Percentiles rank a stretch among this genome's conserved stretches.
Evolutionary conservation across 768 basidiomycete species (phyloP).

Genomic region (Tricholoma sp.): DNA sequence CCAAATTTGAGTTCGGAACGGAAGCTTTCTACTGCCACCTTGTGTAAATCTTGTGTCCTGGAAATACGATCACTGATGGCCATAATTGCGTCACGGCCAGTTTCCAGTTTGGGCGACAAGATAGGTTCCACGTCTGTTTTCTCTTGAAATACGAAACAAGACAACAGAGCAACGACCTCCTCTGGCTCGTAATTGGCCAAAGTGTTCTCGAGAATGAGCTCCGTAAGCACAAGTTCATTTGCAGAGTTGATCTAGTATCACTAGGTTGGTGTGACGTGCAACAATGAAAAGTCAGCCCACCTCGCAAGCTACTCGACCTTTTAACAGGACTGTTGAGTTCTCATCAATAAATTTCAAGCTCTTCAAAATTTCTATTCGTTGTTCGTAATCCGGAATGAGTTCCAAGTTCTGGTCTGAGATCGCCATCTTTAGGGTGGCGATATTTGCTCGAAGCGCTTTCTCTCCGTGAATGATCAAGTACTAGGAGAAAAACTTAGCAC

Average conservation of each 20-base stretch:
- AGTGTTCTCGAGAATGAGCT: conserved; percentile 94
- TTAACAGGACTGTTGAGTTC: conserved; percentile 90
- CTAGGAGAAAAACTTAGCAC: conserved; percentile 34
- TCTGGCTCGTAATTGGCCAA: conserved; percentile 87
- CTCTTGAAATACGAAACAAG: conserved; percentile 97
- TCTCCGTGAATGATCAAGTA: conserved; percentile 72
- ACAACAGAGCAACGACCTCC: conserved; percentile 93
- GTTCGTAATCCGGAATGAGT: conserved; percentile 95
- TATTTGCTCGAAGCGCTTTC: conserved; percentile 66
- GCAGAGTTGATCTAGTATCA: conserved; percentile 86
- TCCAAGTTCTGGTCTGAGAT: conserved; percentile 97
- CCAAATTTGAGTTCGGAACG: conserved; percentile 82
- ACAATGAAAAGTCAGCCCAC: conserved; percentile 34
- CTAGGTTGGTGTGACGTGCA: not conserved
- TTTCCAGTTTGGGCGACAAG: conserved; percentile 72
- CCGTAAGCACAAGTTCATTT: conserved; percentile 94
- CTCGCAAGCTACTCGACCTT: conserved; percentile 98
- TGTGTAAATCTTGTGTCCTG: conserved; percentile 72
- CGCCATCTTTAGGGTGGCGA: conserved; percentile 73
- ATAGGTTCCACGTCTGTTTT: conserved; percentile 89
- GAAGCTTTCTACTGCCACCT: conserved; percentile 76
- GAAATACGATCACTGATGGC: conserved; percentile 76
- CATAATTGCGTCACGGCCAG: conserved; percentile 74
- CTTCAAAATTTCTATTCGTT: conserved; percentile 84
- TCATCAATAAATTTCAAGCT: conserved; percentile 93